These are phyloP conservation scores for Arthrobotrys conoides DNA, from an alignment of 2,329 filamentous ascomycete genomes.

Conservation along the genomic window DNA sequence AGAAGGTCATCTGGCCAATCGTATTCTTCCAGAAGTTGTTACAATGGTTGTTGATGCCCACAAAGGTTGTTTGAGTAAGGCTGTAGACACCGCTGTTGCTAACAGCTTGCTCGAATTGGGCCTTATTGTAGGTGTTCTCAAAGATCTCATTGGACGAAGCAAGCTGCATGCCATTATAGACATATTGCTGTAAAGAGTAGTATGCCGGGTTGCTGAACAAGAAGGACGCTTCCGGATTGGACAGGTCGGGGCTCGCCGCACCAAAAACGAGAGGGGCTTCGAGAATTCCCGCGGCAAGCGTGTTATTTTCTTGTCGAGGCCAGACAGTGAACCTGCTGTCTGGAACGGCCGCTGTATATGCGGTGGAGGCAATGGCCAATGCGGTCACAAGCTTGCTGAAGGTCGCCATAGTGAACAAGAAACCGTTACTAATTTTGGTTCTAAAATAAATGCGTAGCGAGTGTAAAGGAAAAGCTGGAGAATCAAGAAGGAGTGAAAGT, in stretches of 20 bases:
- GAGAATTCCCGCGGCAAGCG: conserved; percentile 31
- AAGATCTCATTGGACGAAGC: conserved; percentile 30
- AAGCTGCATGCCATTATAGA: conserved; percentile 57
- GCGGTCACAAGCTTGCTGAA: conserved; percentile 32
- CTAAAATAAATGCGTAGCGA: background rate
- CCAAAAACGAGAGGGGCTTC: conserved; percentile 46
- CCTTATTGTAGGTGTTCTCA: conserved; percentile 45
- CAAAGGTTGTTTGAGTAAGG: conserved; percentile 42
- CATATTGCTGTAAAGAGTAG: conserved; percentile 47
- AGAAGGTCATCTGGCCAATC: conserved; percentile 51
- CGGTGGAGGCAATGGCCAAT: conserved; percentile 26
- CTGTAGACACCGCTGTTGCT: conserved; percentile 36
- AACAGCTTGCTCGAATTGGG: conserved; percentile 45
- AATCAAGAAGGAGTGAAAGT: background rate
- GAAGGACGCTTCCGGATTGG: conserved; percentile 54
- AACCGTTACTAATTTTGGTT: background rate
- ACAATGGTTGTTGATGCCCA: conserved; percentile 48
- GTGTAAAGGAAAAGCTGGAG: background rate
- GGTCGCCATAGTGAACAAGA: conserved; percentile 17
- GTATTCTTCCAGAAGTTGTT: conserved; percentile 52
- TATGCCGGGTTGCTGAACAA: conserved; percentile 47
- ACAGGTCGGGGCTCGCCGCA: conserved; percentile 28
- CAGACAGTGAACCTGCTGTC: conserved; percentile 15
- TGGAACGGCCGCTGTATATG: conserved; percentile 24
- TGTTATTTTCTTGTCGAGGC: conserved; percentile 24